phyloP scores from a whole-genome alignment of 805 yeast species.

The Yarrowia sp. region DNA sequence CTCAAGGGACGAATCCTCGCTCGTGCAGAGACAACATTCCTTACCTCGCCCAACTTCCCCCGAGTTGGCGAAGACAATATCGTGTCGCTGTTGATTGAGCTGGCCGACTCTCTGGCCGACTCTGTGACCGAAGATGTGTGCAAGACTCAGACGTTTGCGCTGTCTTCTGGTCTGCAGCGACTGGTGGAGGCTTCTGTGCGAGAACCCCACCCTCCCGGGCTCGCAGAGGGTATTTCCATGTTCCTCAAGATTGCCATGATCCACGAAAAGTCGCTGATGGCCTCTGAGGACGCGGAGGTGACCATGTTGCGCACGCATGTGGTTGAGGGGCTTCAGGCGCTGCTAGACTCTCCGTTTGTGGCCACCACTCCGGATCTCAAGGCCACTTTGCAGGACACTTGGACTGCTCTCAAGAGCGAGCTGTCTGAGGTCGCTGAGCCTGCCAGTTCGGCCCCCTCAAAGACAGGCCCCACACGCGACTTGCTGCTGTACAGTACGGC shows the following conservation, averaged over 20 bases:
- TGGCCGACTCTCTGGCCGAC: conserved; percentile 46
- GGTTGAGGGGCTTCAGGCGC: conserved; percentile 15
- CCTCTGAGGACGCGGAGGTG: conserved; percentile 23
- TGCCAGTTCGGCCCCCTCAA: conserved; percentile 26
- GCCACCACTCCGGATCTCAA: conserved; percentile 17
- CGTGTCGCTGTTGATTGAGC: conserved; percentile 19
- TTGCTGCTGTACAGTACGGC: conserved; percentile 48
- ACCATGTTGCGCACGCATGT: conserved; percentile 29
- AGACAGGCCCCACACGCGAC: conserved; percentile 37
- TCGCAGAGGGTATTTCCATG: conserved; percentile 43
- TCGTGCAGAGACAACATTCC: conserved; percentile 41
- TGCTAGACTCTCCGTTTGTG: conserved; percentile 40
- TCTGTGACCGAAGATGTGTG: conserved; percentile 41
- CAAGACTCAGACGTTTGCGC: conserved; percentile 38
- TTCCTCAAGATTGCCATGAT: conserved; percentile 46
- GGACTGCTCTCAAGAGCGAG: conserved; percentile 21
- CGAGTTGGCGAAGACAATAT: conserved; percentile 22
- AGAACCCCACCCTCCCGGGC: conserved; percentile 34
- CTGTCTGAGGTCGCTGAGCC: conserved; percentile 32
- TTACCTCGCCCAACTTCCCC: conserved; percentile 44
- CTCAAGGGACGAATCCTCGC: conserved; percentile 42
- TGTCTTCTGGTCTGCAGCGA: conserved; percentile 41
- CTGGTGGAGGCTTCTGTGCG: conserved; percentile 38
- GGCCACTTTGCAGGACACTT: conserved; percentile 34
- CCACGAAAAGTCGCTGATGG: conserved; percentile 40